Evolutionary conservation across 2,329 filamentous ascomycete genomes (phyloP).

Genomic region (Pseudogymnoascus sp.): DNA sequence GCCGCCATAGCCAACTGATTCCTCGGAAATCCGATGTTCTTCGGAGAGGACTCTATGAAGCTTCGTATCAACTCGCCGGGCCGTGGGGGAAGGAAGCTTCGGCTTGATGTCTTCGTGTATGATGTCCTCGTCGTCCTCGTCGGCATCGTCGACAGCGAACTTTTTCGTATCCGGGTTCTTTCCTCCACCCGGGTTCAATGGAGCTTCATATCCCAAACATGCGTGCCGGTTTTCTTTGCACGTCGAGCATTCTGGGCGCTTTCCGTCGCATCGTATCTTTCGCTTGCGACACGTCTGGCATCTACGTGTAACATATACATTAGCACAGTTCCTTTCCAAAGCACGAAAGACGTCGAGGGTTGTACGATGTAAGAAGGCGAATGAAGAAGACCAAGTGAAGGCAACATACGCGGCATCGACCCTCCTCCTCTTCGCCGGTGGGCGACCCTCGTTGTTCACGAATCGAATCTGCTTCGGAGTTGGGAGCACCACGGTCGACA

Average conservation of each 20-base stretch:
- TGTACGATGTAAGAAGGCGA: constrained; percentile 9
- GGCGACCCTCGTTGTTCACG: constrained; percentile 75
- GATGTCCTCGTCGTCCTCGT: constrained; percentile 29
- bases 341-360: constrained; percentile 1
- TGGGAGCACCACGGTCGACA: constrained; percentile 16
- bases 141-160: constrained; percentile 29
- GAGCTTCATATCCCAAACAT: constrained; percentile 58
- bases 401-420: constrained; percentile 68
- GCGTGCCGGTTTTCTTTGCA: constrained; percentile 65
- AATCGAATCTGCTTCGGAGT: constrained; percentile 63
- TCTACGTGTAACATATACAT: constrained; percentile 32
- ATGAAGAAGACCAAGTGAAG: constrained; percentile 17
- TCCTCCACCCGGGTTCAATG: constrained; percentile 25
- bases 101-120: constrained; percentile 23
- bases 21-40: not conserved
- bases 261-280: constrained; percentile 69
- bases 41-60: not conserved
- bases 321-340: constrained; percentile 4
- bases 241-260: constrained; percentile 65
- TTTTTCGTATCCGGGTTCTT: not conserved
- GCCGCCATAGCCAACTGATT: not conserved
- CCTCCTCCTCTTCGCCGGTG: constrained; percentile 69
- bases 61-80: not conserved
- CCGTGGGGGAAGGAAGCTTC: not conserved
- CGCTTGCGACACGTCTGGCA: constrained; percentile 69